phyloP scores from a whole-genome alignment of 2,329 filamentous ascomycete species.

The Ophidiomyces ophidiicola region DNA sequence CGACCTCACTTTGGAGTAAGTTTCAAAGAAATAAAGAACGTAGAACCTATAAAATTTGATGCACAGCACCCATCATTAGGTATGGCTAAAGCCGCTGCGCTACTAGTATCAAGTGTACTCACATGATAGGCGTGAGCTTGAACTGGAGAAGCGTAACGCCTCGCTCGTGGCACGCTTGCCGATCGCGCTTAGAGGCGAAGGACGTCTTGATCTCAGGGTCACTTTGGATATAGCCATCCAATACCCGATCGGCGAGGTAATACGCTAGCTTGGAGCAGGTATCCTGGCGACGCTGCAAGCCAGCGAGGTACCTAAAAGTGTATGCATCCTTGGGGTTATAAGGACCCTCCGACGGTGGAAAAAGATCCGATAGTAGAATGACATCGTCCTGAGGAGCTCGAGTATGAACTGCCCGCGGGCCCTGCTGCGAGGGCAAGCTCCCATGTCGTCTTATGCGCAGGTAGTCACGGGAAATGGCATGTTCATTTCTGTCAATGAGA shows the following conservation, averaged over 20 bases:
- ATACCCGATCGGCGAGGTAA: constrained; percentile 32
- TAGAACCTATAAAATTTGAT: constrained; percentile 26
- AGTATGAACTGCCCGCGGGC: constrained; percentile 27
- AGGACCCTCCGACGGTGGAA: constrained; percentile 28
- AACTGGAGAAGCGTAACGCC: constrained; percentile 28
- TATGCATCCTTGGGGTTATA: constrained; percentile 26
- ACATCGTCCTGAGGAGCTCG: constrained; percentile 34
- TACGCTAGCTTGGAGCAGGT: constrained; percentile 30
- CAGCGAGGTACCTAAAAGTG: constrained; percentile 31
- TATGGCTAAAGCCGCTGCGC: not conserved
- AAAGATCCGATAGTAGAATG: constrained; percentile 33
- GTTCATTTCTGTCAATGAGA: constrained; percentile 29
- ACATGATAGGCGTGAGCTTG: constrained; percentile 33
- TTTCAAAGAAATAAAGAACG: constrained; percentile 31
- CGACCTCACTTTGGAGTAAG: constrained; percentile 28
- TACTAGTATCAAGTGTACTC: not conserved
- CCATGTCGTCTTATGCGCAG: constrained; percentile 32
- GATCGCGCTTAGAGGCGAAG: constrained; percentile 26
- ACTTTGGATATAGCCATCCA: constrained; percentile 28
- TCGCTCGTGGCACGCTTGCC: constrained; percentile 25
- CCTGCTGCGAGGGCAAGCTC: constrained; percentile 31
- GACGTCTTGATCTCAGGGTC: constrained; percentile 23
- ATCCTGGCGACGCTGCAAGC: constrained; percentile 28
- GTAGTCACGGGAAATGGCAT: constrained; percentile 32
- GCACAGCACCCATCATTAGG: constrained; percentile 1